phyloP scores from a whole-genome alignment of 1,139 yeast genomes.

The Kluyveromyces sp. region DNA sequence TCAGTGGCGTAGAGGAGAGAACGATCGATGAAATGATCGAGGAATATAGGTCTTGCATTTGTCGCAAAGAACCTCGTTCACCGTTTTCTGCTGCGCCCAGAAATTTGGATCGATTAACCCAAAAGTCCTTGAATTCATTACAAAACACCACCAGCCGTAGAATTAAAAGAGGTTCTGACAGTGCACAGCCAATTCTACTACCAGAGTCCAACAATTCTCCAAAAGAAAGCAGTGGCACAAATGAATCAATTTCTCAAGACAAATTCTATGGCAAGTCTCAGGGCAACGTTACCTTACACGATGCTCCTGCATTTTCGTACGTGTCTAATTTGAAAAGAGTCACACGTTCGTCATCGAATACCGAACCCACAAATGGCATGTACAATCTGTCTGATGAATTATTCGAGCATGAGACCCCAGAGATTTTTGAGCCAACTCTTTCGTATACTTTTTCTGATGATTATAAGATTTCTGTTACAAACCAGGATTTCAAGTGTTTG shows the following conservation, averaged over 20 bases:
- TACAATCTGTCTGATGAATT: slow-evolving; percentile 38
- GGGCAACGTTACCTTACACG: background rate
- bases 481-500: slow-evolving; percentile 59
- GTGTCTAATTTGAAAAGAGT: slow-evolving; percentile 4
- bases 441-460: slow-evolving; percentile 44
- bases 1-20: background rate
- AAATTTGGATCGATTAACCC: background rate
- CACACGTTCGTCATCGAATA: slow-evolving; percentile 1
- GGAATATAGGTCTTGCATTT: background rate
- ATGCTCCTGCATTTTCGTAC: background rate
- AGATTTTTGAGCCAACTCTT: slow-evolving; percentile 50
- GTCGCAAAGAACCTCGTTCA: background rate
- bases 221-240: background rate
- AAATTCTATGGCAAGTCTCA: slow-evolving; percentile 1
- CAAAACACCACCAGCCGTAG: background rate
- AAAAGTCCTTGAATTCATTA: background rate
- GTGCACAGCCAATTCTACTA: background rate
- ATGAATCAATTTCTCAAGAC: background rate
- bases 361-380: background rate
- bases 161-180: background rate
- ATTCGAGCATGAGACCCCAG: slow-evolving; percentile 46
- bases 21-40: background rate
- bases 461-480: slow-evolving; percentile 44
- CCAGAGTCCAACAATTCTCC: background rate
- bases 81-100: background rate